These are phyloP conservation scores for Pseudofabraea citricarpa DNA, from an alignment of 2,329 filamentous ascomycete genomes.

Conservation along the genomic window DNA sequence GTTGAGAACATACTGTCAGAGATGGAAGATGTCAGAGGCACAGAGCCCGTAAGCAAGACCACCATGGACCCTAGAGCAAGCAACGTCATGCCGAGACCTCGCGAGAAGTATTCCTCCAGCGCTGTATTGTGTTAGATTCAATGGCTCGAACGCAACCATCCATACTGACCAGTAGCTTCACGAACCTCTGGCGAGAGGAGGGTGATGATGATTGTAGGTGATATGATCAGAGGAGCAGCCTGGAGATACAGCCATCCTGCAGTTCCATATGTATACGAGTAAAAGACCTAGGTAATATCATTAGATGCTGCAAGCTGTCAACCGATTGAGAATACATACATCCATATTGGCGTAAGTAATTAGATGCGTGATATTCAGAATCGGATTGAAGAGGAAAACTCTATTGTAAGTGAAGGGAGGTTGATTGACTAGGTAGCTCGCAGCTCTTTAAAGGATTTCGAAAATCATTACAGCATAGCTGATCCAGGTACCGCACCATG, in stretches of 20 bases:
- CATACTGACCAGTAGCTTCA: slow-evolving; percentile 43
- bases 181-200: slow-evolving; percentile 53
- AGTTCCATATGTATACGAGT: slow-evolving; percentile 46
- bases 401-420: too few relatives aligned
- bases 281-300: slow-evolving; percentile 35
- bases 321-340: slow-evolving; percentile 8
- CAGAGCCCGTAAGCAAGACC: slow-evolving; percentile 57
- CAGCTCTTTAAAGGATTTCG: too few relatives aligned
- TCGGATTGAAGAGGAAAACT: too few relatives aligned
- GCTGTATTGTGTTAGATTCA: too few relatives aligned
- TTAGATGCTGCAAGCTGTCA: too few relatives aligned
- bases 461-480: too few relatives aligned
- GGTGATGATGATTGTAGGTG: slow-evolving; percentile 56
- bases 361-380: too few relatives aligned
- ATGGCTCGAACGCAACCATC: too few relatives aligned
- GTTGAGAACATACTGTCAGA: slow-evolving; percentile 18
- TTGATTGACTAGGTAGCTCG: too few relatives aligned
- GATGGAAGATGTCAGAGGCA: slow-evolving; percentile 48
- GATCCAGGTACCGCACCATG: too few relatives aligned
- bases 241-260: slow-evolving; percentile 43
- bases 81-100: slow-evolving; percentile 53
- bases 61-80: slow-evolving; percentile 51
- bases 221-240: slow-evolving; percentile 45
- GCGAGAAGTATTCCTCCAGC: slow-evolving; percentile 60
- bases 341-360: slow-evolving; percentile 11